Percentiles rank a stretch among this genome's conserved stretches.
Evolutionary conservation across 116 monocot species (phyloP).

Genomic region (Papilionanthe hybrid): DNA sequence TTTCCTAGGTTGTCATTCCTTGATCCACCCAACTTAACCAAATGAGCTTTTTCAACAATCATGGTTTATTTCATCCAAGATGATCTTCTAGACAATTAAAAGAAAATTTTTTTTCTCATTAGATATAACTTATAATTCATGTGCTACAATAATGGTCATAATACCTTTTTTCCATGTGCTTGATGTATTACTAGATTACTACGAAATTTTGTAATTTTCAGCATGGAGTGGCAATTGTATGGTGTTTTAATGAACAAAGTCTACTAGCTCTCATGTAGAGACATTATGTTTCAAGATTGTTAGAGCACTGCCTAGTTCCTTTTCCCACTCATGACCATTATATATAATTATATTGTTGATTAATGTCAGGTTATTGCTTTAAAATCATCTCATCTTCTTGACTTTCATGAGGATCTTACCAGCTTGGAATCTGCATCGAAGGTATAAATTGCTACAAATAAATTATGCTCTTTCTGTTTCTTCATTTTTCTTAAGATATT

Average conservation of each 20-base stretch:
- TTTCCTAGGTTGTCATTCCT: too few relatives aligned
- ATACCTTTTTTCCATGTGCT: background rate
- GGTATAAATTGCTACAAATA: constrained; percentile 26
- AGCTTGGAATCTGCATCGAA: constrained; percentile 93
- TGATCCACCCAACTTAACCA: too few relatives aligned
- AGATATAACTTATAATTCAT: too few relatives aligned
- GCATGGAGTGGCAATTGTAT: background rate
- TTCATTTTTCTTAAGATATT: background rate
- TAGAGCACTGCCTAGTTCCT: background rate
- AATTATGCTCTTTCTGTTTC: background rate
- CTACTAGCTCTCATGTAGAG: background rate
- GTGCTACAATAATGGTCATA: too few relatives aligned
- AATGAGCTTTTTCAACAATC: too few relatives aligned
- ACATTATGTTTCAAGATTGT: background rate
- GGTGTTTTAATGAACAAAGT: background rate
- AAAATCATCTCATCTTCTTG: constrained; percentile 69
- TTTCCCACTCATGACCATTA: background rate
- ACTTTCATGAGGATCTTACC: constrained; percentile 75
- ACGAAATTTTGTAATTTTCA: background rate
- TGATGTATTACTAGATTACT: background rate
- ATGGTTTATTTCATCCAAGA: too few relatives aligned
- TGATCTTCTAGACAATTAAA: too few relatives aligned
- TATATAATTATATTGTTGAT: background rate
- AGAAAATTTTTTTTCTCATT: too few relatives aligned
- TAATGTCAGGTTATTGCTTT: constrained; percentile 69